These are phyloP conservation scores for Massospora cicadina DNA, from an alignment of 371 early-diverging fungal species.

Conservation along the genomic window DNA sequence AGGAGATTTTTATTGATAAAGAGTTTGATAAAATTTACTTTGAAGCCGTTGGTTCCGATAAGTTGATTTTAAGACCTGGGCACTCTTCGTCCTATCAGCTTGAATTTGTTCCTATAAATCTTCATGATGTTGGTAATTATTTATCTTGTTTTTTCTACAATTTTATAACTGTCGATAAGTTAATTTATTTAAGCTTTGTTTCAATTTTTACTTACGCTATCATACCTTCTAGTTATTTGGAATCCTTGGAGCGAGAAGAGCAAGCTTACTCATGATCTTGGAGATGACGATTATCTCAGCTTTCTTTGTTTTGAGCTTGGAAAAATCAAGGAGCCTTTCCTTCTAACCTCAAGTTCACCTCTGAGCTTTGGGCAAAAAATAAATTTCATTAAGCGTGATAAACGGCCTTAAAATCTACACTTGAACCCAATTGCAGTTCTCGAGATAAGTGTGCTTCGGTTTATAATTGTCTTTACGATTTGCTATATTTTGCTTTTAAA, in stretches of 20 bases:
- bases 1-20: conserved; percentile 28
- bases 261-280: conserved; percentile 74
- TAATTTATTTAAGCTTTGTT: conserved; percentile 3
- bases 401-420: too few relatives aligned
- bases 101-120: conserved; percentile 30
- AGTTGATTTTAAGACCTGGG: conserved; percentile 25
- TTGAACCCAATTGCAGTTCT: too few relatives aligned
- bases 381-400: neutral
- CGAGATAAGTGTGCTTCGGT: too few relatives aligned
- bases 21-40: conserved; percentile 64
- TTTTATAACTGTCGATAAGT: too few relatives aligned
- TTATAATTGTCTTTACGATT: too few relatives aligned
- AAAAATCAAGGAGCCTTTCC: conserved; percentile 40
- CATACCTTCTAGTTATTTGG: conserved; percentile 60
- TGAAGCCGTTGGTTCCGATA: conserved; percentile 22
- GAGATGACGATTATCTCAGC: conserved; percentile 52
- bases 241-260: conserved; percentile 91
- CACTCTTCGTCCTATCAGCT: conserved; percentile 23
- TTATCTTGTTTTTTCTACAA: neutral
- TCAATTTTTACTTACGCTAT: too few relatives aligned
- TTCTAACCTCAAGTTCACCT: neutral
- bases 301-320: conserved; percentile 88
- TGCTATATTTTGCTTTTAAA: too few relatives aligned
- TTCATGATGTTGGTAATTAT: conserved; percentile 46
- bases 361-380: neutral